A percentile compares a stretch with the other conserved stretches of the same genome.
Conservation (phyloP, 176 grass and related monocot species). For the Aegilops speltoides region DNA sequence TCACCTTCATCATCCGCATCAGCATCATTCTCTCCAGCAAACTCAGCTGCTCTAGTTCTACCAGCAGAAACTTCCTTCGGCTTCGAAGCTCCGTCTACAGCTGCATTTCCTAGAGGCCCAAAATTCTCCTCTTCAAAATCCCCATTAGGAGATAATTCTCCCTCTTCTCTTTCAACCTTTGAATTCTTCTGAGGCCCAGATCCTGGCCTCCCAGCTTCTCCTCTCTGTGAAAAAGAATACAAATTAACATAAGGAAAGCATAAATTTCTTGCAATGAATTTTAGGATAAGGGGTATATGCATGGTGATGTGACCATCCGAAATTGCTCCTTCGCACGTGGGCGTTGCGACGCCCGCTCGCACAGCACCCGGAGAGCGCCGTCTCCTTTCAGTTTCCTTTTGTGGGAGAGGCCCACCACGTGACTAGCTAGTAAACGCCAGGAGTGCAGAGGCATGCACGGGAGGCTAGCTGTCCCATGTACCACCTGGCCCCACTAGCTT, state of each 20-base stretch:
- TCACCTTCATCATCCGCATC: slow-evolving; percentile 71
- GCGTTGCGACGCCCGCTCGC: no score
- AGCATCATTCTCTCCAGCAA: slow-evolving; percentile 55
- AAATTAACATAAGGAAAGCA: slow-evolving; percentile 21
- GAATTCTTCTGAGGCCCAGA: slow-evolving; percentile 4
- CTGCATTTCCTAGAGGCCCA: slow-evolving; percentile 30
- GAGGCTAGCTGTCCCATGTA: no score
- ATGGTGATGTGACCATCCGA: neutral
- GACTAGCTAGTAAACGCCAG: no score
- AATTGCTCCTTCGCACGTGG: no score
- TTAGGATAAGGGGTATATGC: slow-evolving; percentile 1
- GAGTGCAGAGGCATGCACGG: no score
- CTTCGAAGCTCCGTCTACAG: slow-evolving; percentile 23
- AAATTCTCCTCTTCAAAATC: slow-evolving; percentile 57
- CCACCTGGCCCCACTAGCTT: no score
- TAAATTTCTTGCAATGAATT: neutral
- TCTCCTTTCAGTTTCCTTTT: no score
- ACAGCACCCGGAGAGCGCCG: no score
- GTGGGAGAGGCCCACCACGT: no score
- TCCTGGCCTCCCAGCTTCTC: slow-evolving; percentile 15
- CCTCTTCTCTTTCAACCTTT: slow-evolving; percentile 73
- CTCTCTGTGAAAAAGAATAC: slow-evolving; percentile 33
- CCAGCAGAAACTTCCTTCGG: slow-evolving; percentile 31
- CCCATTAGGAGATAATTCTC: slow-evolving; percentile 73
- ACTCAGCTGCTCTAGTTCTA: slow-evolving; percentile 25